Evolutionary conservation across 208 protist genomes (phyloP).

Genomic region (Acanthamoeba royreba): DNA sequence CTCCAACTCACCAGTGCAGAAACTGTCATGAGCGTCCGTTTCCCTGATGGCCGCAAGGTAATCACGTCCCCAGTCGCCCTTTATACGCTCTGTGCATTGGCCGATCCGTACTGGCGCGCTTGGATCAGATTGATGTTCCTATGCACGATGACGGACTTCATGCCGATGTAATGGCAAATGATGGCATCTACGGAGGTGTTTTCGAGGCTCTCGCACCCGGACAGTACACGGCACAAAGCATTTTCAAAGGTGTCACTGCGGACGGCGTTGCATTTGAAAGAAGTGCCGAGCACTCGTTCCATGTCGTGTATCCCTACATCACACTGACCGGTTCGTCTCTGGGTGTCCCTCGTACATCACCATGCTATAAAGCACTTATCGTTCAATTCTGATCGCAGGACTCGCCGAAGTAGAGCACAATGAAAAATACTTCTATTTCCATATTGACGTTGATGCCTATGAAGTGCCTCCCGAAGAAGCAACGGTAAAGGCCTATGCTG

Average conservation of each 20-base stretch:
- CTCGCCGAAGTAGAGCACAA: constrained; percentile 12
- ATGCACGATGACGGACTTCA: constrained; percentile 67
- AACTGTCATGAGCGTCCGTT: neutral
- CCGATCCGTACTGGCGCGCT: too few species aligned
- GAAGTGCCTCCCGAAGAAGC: neutral
- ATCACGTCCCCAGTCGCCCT: too few species aligned
- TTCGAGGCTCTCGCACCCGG: constrained; percentile 33
- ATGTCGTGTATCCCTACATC: constrained; percentile 41
- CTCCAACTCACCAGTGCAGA: too few species aligned
- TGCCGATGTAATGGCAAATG: constrained; percentile 21
- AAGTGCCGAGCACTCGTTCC: constrained; percentile 56
- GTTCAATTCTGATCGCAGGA: neutral
- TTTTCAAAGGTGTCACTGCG: neutral
- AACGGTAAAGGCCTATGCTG: constrained; percentile 22
- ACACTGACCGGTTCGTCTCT: constrained; percentile 37
- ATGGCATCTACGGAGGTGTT: constrained; percentile 57
- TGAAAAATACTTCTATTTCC: constrained; percentile 2
- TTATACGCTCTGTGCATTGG: too few species aligned
- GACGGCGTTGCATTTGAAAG: constrained; percentile 22
- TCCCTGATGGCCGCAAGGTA: neutral
- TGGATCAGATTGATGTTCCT: neutral
- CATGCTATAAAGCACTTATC: neutral
- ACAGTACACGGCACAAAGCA: constrained; percentile 26
- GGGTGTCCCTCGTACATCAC: neutral
- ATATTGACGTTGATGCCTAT: neutral